These are phyloP conservation scores for Phytopythium cucurbitacearum DNA, from an alignment of 352 stramenopile species.

Conservation along the genomic window DNA sequence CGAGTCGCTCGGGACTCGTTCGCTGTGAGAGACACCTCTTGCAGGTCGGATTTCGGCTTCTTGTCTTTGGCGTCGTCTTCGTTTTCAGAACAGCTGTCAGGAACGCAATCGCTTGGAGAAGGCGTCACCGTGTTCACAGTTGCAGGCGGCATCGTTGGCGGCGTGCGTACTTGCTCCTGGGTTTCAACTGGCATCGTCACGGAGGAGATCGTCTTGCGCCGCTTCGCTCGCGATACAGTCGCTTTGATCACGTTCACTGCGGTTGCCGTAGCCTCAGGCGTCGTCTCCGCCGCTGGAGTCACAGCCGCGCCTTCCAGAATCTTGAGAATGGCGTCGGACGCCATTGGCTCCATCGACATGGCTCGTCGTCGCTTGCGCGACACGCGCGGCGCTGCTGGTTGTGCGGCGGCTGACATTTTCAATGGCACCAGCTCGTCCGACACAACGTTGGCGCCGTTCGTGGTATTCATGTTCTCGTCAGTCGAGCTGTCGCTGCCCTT, in stretches of 20 bases:
- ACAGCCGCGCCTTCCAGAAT: slow-evolving; percentile 24
- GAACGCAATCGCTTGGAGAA: no score
- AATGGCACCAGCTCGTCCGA: neutral
- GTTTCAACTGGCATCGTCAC: no score
- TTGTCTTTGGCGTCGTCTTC: no score
- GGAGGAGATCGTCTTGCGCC: slow-evolving; percentile 12
- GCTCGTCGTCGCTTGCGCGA: slow-evolving; percentile 36
- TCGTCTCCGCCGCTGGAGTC: neutral
- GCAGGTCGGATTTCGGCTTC: no score
- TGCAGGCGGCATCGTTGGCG: no score
- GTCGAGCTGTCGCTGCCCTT: slow-evolving; percentile 2
- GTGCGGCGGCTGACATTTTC: neutral
- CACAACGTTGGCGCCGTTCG: slow-evolving; percentile 1
- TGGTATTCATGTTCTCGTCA: slow-evolving; percentile 4
- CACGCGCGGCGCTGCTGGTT: neutral
- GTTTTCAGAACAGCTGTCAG: no score
- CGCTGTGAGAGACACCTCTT: no score
- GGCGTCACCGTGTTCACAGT: no score
- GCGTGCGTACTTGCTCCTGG: no score
- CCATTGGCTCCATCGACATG: slow-evolving; percentile 65
- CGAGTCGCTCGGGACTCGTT: slow-evolving; percentile 6
- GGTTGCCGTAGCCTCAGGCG: neutral
- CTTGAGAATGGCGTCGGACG: slow-evolving; percentile 57
- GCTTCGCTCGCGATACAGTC: slow-evolving; percentile 7
- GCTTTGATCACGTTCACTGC: slow-evolving; percentile 1